Conservation (phyloP, 23 red algal species). For the Agarophyton chilense region DNA sequence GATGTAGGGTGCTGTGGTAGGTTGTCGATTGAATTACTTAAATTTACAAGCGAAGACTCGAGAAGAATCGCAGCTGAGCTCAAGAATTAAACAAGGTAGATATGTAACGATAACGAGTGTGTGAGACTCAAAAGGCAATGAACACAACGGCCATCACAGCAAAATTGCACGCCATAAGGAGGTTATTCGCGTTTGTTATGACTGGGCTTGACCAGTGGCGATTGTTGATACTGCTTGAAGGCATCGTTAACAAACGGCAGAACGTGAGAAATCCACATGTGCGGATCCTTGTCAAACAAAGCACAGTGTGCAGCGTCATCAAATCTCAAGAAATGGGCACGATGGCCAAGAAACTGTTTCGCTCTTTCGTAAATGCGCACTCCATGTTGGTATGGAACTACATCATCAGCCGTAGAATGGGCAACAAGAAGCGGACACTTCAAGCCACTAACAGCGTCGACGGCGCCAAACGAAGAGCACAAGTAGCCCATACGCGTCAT, state of each 20-base stretch:
- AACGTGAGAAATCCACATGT: conserved; percentile 57
- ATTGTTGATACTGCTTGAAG: not conserved
- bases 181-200: not conserved
- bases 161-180: not conserved
- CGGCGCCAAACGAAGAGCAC: conserved; percentile 25
- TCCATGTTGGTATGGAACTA: conserved; percentile 90
- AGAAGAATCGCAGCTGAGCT: no score
- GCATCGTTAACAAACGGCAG: conserved; percentile 67
- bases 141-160: no score
- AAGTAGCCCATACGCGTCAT: conserved; percentile 82
- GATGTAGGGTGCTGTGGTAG: no score
- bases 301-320: conserved; percentile 91
- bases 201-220: not conserved
- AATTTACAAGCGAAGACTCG: no score
- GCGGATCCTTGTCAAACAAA: conserved; percentile 86
- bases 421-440: conserved; percentile 84
- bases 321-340: conserved; percentile 44
- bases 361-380: conserved; percentile 30
- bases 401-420: conserved; percentile 81
- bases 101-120: no score
- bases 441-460: conserved; percentile 39
- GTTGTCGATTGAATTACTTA: no score
- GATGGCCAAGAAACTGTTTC: conserved; percentile 6
- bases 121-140: no score
- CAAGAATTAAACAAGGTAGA: no score